Base-by-base conservation (phyloP, 345 rosid species). In the Eucalyptus urophylla region DNA sequence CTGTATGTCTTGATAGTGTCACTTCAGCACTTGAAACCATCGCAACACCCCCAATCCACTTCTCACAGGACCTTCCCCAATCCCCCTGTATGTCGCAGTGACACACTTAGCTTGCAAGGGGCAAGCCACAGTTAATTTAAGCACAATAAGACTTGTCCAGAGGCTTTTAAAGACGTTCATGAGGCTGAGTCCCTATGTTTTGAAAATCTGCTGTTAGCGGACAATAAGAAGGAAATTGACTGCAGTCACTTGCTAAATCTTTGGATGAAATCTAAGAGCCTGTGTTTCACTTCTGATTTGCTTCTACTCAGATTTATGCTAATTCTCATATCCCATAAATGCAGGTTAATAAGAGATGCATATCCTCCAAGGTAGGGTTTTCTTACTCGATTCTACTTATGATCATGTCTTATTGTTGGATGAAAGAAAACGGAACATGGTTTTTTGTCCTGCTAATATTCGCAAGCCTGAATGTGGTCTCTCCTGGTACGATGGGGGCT, bases 291-390 rank as follows among this genome's bases (percentile, higher is more conserved):
- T 40, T 76, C 83, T 22, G 47, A 14, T 76, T 21, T 76, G 47
- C 83, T 76, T 40, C 27, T 76, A 40, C 3, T 21, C 3, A 10
- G 47, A 54, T 14, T 17, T 72, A 49, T 13, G 85, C 50, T 60
- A 33, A 76, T 76, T 62, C 29, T 25, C 10, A 80, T 90, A 87
- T 83, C 60, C 37, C 24, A 58, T 40, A 45, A 31, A 56, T 92
- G 90, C 92, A 93, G 95, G 91, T 2, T 24, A 56, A 37, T 44
- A 81, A 53, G 90, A 90, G 94, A 67, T 60, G 87, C 87, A 91
- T 94, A 72, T 93, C 96, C 56, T 92, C 94, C 19, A 95, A 94
- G 94, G 94, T 94, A 89, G 53, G 81, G 25, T 60, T 49, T 33
- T 22, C 88, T 15, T 40, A 60, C 86, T 51, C 5, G 24, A 33